Base-by-base conservation (phyloP, 345 rosid genomes). In the Balakata baccata region DNA sequence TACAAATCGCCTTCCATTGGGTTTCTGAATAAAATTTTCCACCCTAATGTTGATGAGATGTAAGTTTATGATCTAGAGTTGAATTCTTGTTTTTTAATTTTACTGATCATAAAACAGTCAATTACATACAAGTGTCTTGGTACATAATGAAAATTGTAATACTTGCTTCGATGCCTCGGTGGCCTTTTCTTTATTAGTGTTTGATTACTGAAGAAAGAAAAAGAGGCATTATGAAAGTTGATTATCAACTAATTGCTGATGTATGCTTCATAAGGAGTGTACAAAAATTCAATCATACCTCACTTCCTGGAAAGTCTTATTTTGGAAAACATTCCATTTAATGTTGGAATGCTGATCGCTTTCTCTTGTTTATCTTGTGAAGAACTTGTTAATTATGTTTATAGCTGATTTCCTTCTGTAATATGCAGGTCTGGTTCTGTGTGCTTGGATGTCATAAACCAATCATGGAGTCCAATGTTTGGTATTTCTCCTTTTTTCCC, bases 391-490 rank as follows among this genome's bases (percentile, higher is more conserved):
- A n/a, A 23, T 39, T 59, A 18, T 41, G 51, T 29, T 41, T 13
- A 18, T 70, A 29, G 56, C 52, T 22, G 41, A 18, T 52, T 70
- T 64, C 25, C 50, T 60, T 63, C 10, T 11, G 50, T 66, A 46
- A 74, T 59, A 76, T 64, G 56, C 72, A 82, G 83, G 76, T 82
- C 85, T 29, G 85, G 85, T 67, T 82, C 81, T 66, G 85, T 82
- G 20, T 82, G 82, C 78, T 72, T 78, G 73, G 81, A 78, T 72
- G 81, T 72, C 47, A 78, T 78, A 69, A 78, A 79, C 74, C 81
- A 79, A 64, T 75, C 83, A 50, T 82, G 85, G 85, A 82, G 83
- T 37, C 85, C 85, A 66, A 82, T 82, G 82, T 82, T 79, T 23
- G 81, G 82, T 79, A 82, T 29, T 29, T 29, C 34, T 22, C 13